Percentiles rank a stretch among this genome's conserved stretches.
Conservation (phyloP, 148 eudicot species). For the Oxyria digyna region DNA sequence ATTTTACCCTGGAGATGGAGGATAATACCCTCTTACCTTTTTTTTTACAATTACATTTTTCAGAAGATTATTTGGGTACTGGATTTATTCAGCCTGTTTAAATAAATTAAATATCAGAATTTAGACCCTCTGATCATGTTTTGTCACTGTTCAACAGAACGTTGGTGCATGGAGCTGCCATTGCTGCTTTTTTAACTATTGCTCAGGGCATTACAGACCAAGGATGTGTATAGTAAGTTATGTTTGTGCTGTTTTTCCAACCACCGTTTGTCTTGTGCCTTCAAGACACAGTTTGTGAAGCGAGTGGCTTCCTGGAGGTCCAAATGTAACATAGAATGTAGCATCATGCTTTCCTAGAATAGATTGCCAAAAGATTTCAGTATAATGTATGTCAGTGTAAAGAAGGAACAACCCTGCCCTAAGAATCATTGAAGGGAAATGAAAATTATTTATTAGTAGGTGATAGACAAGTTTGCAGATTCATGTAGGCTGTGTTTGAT, state of each 20-base stretch:
- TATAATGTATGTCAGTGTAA: not conserved
- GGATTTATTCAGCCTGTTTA: not conserved
- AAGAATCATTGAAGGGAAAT: not conserved
- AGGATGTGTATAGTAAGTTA: conserved; percentile 60
- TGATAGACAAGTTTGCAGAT: not conserved
- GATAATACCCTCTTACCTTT: too few relatives aligned
- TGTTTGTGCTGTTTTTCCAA: not conserved
- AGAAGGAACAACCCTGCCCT: not conserved
- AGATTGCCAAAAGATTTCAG: not conserved
- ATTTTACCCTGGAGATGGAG: not conserved
- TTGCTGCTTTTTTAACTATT: conserved; percentile 69
- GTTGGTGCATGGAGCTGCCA: conserved; percentile 81
- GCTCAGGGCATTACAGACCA: conserved; percentile 80
- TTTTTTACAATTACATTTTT: not conserved
- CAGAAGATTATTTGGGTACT: not conserved
- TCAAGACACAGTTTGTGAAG: conserved; percentile 1
- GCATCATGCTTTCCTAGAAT: conserved; percentile 2
- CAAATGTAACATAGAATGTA: not conserved
- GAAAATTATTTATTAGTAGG: not conserved
- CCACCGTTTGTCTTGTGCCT: not conserved
- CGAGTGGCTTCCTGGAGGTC: not conserved
- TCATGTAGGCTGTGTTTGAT: not conserved
- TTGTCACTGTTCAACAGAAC: conserved; percentile 32
- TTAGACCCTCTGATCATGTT: not conserved
- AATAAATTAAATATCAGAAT: not conserved